Percentiles rank a stretch among this genome's conserved stretches.
phyloP scores from a whole-genome alignment of 208 protist species.

The Crithidia acanthocephali region DNA sequence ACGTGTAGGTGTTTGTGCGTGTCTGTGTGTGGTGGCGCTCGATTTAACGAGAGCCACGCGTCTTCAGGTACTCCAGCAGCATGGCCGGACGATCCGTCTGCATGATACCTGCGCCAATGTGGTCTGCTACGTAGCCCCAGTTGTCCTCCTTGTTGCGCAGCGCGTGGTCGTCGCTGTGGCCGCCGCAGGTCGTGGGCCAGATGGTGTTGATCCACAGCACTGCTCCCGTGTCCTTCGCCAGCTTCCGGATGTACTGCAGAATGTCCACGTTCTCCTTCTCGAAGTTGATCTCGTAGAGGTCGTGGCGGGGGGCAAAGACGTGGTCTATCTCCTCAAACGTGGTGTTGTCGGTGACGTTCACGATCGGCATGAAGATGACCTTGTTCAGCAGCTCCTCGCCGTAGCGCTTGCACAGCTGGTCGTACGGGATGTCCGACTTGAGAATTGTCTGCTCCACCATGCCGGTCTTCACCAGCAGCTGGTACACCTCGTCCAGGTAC shows the following conservation, averaged over 20 bases:
- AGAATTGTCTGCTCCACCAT: slow-evolving; percentile 61
- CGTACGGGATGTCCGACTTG: slow-evolving; percentile 61
- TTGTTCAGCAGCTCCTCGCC: slow-evolving; percentile 43
- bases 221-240: slow-evolving; percentile 36
- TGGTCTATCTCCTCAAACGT: slow-evolving; percentile 43
- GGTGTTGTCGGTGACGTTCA: slow-evolving; percentile 45
- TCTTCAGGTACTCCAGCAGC: slow-evolving; percentile 52
- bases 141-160: slow-evolving; percentile 52
- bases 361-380: slow-evolving; percentile 71
- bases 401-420: slow-evolving; percentile 43
- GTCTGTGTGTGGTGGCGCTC: too few relatives aligned
- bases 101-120: slow-evolving; percentile 55
- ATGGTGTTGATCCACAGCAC: slow-evolving; percentile 77
- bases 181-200: slow-evolving; percentile 62
- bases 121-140: slow-evolving; percentile 59
- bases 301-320: slow-evolving; percentile 40
- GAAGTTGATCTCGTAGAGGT: slow-evolving; percentile 69
- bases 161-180: slow-evolving; percentile 67
- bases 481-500: slow-evolving; percentile 56
- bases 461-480: slow-evolving; percentile 44
- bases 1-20: too few relatives aligned
- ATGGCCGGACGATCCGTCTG: slow-evolving; percentile 67
- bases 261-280: slow-evolving; percentile 41
- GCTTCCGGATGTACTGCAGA: slow-evolving; percentile 41
- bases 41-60: slow-evolving; percentile 31